These are phyloP conservation scores for Reticulascus tulasneorum DNA, from an alignment of 2,329 filamentous ascomycete species.

Conservation along the genomic window DNA sequence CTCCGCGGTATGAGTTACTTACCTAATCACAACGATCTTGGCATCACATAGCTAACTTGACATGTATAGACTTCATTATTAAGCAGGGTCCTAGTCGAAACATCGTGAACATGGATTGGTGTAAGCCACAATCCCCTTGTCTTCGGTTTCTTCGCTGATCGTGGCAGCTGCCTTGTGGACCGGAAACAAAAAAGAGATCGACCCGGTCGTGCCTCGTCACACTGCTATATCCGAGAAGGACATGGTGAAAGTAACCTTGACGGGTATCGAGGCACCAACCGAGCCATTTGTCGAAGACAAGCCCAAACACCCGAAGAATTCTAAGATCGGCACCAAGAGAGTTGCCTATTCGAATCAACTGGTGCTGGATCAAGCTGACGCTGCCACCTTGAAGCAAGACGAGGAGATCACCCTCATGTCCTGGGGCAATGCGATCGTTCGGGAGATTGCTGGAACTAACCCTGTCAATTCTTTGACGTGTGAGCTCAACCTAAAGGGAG, in stretches of 20 bases:
- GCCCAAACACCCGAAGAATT: slow-evolving; percentile 87
- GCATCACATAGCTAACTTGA: too few species aligned
- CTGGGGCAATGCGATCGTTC: slow-evolving; percentile 87
- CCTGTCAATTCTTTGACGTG: slow-evolving; percentile 69
- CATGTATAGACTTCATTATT: slow-evolving; percentile 82
- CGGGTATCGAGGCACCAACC: slow-evolving; percentile 62
- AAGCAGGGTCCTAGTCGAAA: slow-evolving; percentile 82
- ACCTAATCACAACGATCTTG: too few species aligned
- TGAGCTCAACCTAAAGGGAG: slow-evolving; percentile 86
- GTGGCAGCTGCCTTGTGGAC: slow-evolving; percentile 68
- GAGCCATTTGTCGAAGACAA: slow-evolving; percentile 67
- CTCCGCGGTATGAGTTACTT: too few species aligned
- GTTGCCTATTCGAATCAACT: slow-evolving; percentile 73
- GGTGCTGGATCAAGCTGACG: slow-evolving; percentile 83
- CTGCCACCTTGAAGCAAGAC: slow-evolving; percentile 71
- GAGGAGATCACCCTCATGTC: slow-evolving; percentile 97
- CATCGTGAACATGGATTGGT: slow-evolving; percentile 82
- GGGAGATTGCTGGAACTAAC: slow-evolving; percentile 54
- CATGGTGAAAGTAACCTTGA: slow-evolving; percentile 66
- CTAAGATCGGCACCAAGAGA: slow-evolving; percentile 78
- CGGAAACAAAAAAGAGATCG: slow-evolving; percentile 77
- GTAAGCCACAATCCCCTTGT: too few species aligned
- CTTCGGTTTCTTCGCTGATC: too few species aligned
- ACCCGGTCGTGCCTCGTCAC: slow-evolving; percentile 70
- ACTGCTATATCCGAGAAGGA: slow-evolving; percentile 69